Evolutionary conservation across 768 basidiomycete genomes (phyloP).

Genomic region (Mrakia blollopis): DNA sequence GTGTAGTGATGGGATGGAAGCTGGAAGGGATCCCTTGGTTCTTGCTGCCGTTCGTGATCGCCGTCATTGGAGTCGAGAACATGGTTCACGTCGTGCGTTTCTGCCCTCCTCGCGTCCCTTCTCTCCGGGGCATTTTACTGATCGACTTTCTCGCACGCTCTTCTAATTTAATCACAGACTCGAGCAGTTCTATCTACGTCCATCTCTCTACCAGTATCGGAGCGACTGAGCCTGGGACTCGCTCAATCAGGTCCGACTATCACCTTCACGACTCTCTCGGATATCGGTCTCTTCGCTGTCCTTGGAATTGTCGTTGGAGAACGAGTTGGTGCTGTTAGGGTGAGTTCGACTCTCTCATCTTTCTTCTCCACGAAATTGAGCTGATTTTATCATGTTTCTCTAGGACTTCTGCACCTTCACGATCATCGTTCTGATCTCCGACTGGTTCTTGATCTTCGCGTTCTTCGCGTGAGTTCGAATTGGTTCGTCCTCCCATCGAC

Average conservation of each 20-base stretch:
- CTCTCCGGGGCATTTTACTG: neutral
- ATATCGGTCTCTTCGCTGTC: constrained; percentile 70
- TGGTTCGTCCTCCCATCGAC: constrained; percentile 63
- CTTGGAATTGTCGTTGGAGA: constrained; percentile 63
- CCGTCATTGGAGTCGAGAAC: constrained; percentile 93
- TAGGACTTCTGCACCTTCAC: constrained; percentile 91
- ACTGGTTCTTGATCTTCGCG: constrained; percentile 89
- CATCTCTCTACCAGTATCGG: constrained; percentile 80
- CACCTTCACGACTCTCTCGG: constrained; percentile 82
- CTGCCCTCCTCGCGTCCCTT: neutral
- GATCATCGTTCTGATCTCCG: constrained; percentile 86
- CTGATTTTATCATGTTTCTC: constrained; percentile 40
- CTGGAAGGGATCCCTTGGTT: constrained; percentile 50
- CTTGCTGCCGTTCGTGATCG: constrained; percentile 83
- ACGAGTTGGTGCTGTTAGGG: constrained; percentile 16
- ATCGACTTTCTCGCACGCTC: neutral
- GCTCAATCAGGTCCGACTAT: constrained; percentile 84
- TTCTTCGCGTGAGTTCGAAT: constrained; percentile 31
- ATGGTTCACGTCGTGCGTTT: constrained; percentile 82
- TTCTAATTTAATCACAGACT: constrained; percentile 24
- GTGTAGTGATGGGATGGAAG: constrained; percentile 32
- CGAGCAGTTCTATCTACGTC: constrained; percentile 76
- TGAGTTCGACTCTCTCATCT: neutral
- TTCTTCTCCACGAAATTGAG: neutral
- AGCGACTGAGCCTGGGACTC: constrained; percentile 86